These are phyloP conservation scores for Tetramitus jugosus DNA, from an alignment of 208 protist genomes.

Conservation along the genomic window DNA sequence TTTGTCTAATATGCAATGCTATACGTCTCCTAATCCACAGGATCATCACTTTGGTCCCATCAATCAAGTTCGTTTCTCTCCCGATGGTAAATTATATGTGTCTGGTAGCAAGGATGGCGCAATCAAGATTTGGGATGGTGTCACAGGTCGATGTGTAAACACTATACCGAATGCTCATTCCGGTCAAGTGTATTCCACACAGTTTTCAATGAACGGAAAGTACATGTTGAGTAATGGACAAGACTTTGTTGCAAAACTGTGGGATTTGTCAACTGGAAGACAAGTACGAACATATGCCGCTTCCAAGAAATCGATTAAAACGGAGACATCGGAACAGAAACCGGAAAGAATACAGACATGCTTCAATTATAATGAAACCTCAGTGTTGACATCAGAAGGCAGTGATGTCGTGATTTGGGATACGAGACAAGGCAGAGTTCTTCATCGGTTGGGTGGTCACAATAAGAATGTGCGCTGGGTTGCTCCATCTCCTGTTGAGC, in stretches of 20 bases:
- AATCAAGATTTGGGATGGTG: constrained; percentile 44
- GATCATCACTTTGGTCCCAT: constrained; percentile 38
- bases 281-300: constrained; percentile 4
- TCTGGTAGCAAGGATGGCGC: constrained; percentile 34
- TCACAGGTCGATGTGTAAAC: constrained; percentile 29
- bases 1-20: constrained; percentile 33
- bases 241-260: constrained; percentile 35
- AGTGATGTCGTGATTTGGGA: constrained; percentile 28
- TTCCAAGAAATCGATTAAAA: constrained; percentile 10
- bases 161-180: constrained; percentile 33
- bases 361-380: constrained; percentile 38
- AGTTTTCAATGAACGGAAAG: constrained; percentile 34
- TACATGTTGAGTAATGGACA: constrained; percentile 38
- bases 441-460: constrained; percentile 37
- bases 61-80: constrained; percentile 30
- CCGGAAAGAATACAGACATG: constrained; percentile 29
- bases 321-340: not conserved
- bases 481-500: constrained; percentile 34
- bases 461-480: constrained; percentile 34
- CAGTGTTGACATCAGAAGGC: constrained; percentile 29
- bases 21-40: constrained; percentile 22
- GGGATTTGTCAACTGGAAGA: constrained; percentile 39
- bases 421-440: constrained; percentile 18
- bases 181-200: constrained; percentile 26
- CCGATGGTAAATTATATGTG: constrained; percentile 38